These are phyloP conservation scores for Ormosia emarginata DNA, from an alignment of 306 rosid genomes.

Conservation along the genomic window DNA sequence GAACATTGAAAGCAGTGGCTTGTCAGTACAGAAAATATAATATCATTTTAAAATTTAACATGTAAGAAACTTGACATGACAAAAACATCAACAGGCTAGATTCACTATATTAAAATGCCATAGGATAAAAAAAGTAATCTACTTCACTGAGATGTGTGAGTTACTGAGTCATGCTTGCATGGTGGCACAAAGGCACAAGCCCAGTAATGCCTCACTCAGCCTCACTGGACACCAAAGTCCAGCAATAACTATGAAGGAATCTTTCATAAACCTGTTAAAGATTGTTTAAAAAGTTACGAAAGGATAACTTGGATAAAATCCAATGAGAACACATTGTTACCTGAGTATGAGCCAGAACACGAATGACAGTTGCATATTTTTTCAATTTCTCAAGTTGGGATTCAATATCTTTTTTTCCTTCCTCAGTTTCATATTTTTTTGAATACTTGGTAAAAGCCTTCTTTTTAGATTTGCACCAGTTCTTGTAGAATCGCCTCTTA, in stretches of 20 bases:
- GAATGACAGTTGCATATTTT: conserved; percentile 57
- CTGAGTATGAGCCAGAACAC: conserved; percentile 85
- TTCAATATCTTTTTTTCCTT: conserved; percentile 59
- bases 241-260: neutral
- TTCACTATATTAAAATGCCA: neutral
- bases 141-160: too few relatives aligned
- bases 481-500: conserved; percentile 71
- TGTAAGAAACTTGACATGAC: too few relatives aligned
- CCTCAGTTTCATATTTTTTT: conserved; percentile 53
- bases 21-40: neutral
- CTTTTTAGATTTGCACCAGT: conserved; percentile 81
- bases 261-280: neutral
- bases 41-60: neutral
- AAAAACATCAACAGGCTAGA: too few relatives aligned
- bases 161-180: neutral
- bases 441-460: conserved; percentile 71
- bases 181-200: neutral
- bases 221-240: neutral
- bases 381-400: conserved; percentile 62
- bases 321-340: conserved; percentile 20
- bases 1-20: neutral
- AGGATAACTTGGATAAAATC: neutral
- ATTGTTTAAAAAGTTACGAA: neutral
- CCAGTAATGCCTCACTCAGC: neutral
- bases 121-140: neutral